Evolutionary conservation across 345 rosid genomes (phyloP), one percentile per base, ranked within the genome.

Genomic region (Draba incana): DNA sequence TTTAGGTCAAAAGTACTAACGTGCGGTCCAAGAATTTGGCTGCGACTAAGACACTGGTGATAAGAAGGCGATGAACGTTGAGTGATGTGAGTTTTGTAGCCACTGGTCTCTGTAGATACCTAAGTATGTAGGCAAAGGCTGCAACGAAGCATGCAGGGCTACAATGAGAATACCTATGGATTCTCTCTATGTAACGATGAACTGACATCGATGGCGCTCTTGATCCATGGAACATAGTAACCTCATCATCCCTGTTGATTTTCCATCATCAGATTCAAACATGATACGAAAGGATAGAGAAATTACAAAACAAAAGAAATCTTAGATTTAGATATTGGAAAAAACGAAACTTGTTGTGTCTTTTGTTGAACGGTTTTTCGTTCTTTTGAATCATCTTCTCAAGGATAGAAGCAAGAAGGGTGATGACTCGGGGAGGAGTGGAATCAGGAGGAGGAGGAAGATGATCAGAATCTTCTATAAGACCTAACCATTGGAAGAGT

Each of bases 31-130:
- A 57, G 62, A 81, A 73, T 61, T 81, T 81, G 55, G 80, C 77
- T 15, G 84, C 80, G 2, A 78, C 52, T 70, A 81, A 57, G 6
- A 78, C 46, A 76, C 79, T 76, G 1, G 84, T 76, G 43, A 81
- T 76, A 50, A 81, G 71, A 53, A 81, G 82, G 20, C 84, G 82
- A 59, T 81, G 84, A 38, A 70, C 63, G 39, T 78, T 81, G 70
- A 81, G 79, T 30, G 75, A 76, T 33, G 84, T 78, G 10, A 81
- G 80, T 7, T 10, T 66, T 61, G 58, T 60, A 69, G 23, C 33
- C 60, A 10, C 47, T 55, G 69, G 72, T 62, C 25, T 68, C 7
- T 69, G 68, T 20, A 75, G 65, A 71, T 75, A 81, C 33, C 75
- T 69, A n/a, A 78, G 69, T 9, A 78, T 72, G 45, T 78, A 81